Base-by-base conservation (phyloP, 192 early-diverging fungal species). In the Backusella tarrabulga region DNA sequence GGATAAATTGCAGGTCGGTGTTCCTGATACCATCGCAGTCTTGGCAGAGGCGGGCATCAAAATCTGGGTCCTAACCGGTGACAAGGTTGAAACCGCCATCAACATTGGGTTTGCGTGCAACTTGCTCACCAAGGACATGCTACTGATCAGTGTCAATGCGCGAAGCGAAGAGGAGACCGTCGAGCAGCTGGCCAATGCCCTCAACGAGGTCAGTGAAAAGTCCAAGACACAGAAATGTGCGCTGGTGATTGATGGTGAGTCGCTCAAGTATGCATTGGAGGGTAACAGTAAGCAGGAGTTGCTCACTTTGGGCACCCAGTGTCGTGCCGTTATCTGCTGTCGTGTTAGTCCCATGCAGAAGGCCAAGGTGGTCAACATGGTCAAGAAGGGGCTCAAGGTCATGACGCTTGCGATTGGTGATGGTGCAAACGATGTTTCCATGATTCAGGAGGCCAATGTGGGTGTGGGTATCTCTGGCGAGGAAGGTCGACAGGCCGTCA, bases 341-440 rank as follows among this genome's bases (percentile, higher is more conserved):
- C 91, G 93, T 54, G 93, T 94, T 1, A 90, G 90, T 14, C 93
- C 92, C 19, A 82, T 92, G 63, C 93, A 94, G 76, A 94, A 94
- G 79, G 92, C 93, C 1, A 80, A 91, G 73, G 91, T 94, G 7
- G 93, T 94, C 0, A 84, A 85, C 23, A 71, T 94, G 54, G 92
- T 94, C 29, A 92, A 92, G 60, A 83, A 90, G 26, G 83, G 86
- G 9, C 81, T 89, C 21, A 83, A 90, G 40, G 87, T 86, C 23
- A 87, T 94, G 84, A 93, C 92, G 32, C 79, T 93, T 23, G 87
- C 92, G 4, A 94, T 94, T 76, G 93, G 93, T 11, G 93, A 94
- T 78, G 93, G 93, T n/a, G 93, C 93, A 11, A 94, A 94, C 56
- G 93, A 94, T 82, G 92, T 94, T 19, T 87, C 87, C 63, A 94